Percentiles rank a stretch among this genome's conserved stretches.
These are phyloP conservation scores for Xylaria sp. DNA, from an alignment of 2,329 filamentous ascomycete genomes.

Conservation along the genomic window DNA sequence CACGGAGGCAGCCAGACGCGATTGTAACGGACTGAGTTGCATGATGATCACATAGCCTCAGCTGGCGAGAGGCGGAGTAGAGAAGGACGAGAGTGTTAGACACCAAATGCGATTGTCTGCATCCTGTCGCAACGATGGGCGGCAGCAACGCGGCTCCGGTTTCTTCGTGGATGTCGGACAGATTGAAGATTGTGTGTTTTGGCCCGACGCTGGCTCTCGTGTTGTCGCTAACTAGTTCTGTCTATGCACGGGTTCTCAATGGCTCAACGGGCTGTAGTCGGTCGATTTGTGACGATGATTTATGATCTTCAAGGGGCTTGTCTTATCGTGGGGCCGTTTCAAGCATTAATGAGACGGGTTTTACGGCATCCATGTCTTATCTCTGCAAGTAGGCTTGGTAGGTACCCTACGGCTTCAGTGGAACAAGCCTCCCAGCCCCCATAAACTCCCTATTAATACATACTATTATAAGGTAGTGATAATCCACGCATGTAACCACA, in stretches of 20 bases:
- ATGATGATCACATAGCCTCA: conserved; percentile 59
- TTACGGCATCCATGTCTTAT: conserved; percentile 6
- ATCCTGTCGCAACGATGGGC: conserved; percentile 30
- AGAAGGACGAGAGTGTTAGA: too few species aligned
- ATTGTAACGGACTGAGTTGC: conserved; percentile 75
- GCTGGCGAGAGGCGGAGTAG: conserved; percentile 43
- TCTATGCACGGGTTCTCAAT: background rate
- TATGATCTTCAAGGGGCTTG: conserved; percentile 30
- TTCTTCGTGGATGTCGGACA: background rate
- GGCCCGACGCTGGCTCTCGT: conserved; percentile 5
- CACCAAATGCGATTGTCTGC: conserved; percentile 24
- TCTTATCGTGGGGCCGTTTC: conserved; percentile 32
- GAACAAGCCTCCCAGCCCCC: conserved; percentile 6
- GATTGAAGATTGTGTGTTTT: background rate
- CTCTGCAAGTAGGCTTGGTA: background rate
- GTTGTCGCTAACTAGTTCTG: background rate
- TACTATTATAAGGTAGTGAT: conserved; percentile 9
- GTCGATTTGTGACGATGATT: conserved; percentile 14
- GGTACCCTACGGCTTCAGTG: background rate
- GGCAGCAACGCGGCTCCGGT: conserved; percentile 4
- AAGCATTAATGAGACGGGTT: conserved; percentile 9
- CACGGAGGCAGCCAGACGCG: conserved; percentile 75
- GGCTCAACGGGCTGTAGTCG: background rate
- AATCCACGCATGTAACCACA: conserved; percentile 1
- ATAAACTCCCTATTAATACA: conserved; percentile 6